phyloP scores from a whole-genome alignment of 306 rosid genomes.

The Sicyos edulis region DNA sequence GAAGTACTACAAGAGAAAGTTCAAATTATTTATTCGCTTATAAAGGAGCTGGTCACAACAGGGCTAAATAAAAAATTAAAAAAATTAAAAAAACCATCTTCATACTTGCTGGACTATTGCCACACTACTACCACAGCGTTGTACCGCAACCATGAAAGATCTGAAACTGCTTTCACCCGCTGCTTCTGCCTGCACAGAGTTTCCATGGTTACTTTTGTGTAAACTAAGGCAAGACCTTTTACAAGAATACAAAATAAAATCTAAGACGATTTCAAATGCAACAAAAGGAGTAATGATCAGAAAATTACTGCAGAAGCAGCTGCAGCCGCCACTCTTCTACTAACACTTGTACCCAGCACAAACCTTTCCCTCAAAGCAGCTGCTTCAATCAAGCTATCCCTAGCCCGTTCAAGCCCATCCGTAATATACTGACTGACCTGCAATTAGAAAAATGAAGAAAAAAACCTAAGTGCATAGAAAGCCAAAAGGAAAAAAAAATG shows the following conservation, averaged over 20 bases:
- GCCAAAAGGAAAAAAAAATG: conserved; percentile 24
- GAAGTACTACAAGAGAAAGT: conserved; percentile 54
- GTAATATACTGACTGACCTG: conserved; percentile 95
- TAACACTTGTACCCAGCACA: conserved; percentile 66
- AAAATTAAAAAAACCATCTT: conserved; percentile 22
- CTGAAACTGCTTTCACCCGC: conserved; percentile 40
- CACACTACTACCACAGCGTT: conserved; percentile 98
- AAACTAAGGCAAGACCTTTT: conserved; percentile 23
- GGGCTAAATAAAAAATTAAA: conserved; percentile 22
- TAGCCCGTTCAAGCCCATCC: conserved; percentile 95
- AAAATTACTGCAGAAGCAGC: conserved; percentile 89
- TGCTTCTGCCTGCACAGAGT: conserved; percentile 74
- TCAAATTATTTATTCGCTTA: conserved; percentile 12
- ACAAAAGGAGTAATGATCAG: conserved; percentile 22
- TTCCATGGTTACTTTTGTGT: conserved; percentile 3
- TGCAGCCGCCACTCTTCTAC: conserved; percentile 98
- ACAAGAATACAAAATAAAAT: conserved; percentile 7
- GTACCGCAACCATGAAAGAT: conserved; percentile 99
- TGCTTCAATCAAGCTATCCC: conserved; percentile 89
- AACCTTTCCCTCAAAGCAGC: conserved; percentile 91
- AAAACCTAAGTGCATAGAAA: neutral
- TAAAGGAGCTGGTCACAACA: conserved; percentile 13
- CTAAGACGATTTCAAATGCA: conserved; percentile 19
- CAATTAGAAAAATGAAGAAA: neutral
- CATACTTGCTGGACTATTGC: conserved; percentile 96